Evolutionary conservation across 2,329 filamentous ascomycete species (phyloP).

Genomic region (Colletotrichum orbiculare): DNA sequence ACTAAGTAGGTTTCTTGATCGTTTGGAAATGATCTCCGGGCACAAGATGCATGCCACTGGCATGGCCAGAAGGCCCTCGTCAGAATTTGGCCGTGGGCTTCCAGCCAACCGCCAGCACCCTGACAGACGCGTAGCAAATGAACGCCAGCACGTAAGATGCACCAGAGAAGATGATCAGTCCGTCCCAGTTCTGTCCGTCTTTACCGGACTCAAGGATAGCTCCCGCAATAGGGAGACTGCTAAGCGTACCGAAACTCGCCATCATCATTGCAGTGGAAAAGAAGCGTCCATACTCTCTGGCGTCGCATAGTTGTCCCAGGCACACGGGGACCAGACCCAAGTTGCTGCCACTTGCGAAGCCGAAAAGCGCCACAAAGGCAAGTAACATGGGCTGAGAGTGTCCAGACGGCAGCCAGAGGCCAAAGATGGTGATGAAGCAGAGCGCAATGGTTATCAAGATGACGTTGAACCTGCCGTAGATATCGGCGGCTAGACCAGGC

Average conservation of each 20-base stretch:
- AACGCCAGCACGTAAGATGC: constrained; percentile 34
- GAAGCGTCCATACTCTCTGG: constrained; percentile 79
- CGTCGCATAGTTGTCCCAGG: constrained; percentile 82
- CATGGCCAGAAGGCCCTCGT: neutral
- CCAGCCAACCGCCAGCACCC: constrained; percentile 33
- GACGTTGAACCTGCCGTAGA: constrained; percentile 82
- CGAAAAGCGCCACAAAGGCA: constrained; percentile 78
- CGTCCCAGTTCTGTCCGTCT: constrained; percentile 29
- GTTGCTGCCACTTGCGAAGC: constrained; percentile 82
- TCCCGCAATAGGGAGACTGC: constrained; percentile 58
- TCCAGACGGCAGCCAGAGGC: constrained; percentile 76
- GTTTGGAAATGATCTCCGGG: neutral
- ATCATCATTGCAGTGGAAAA: constrained; percentile 83
- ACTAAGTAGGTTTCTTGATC: no score
- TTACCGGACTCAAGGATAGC: constrained; percentile 39
- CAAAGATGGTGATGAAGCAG: constrained; percentile 67
- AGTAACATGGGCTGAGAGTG: constrained; percentile 68
- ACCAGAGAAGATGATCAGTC: constrained; percentile 32
- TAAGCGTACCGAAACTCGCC: constrained; percentile 75
- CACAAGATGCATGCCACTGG: neutral
- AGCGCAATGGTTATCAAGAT: constrained; percentile 75
- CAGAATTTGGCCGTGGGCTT: constrained; percentile 23
- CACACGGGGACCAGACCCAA: constrained; percentile 83
- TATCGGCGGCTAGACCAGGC: constrained; percentile 81
- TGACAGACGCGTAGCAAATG: constrained; percentile 31